Conservation (phyloP, 129 eudicot genomes). For the Flaveria trinervia region DNA sequence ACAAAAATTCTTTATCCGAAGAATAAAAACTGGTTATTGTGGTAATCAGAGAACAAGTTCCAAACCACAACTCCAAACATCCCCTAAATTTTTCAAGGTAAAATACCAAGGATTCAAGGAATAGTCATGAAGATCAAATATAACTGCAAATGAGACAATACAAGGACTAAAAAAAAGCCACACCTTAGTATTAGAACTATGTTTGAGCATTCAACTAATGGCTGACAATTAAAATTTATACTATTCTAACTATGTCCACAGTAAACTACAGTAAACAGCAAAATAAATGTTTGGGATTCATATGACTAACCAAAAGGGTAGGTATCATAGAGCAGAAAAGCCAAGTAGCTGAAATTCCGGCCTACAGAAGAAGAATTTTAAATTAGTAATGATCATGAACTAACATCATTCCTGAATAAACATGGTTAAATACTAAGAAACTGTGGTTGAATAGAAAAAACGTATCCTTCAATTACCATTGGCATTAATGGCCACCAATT, state of each 20-base stretch:
- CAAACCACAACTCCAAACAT: neutral
- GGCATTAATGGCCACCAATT: neutral
- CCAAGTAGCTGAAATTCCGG: constrained; percentile 80
- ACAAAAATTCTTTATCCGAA: neutral
- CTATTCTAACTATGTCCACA: neutral
- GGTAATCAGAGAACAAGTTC: neutral
- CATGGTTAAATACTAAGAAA: neutral
- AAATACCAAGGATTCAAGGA: neutral
- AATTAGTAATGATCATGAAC: constrained; percentile 16
- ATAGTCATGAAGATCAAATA: neutral
- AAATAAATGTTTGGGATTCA: constrained; percentile 4
- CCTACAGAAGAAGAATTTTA: constrained; percentile 40
- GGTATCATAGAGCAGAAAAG: constrained; percentile 82
- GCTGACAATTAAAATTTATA: neutral
- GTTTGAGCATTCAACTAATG: constrained; percentile 4
- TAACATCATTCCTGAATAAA: neutral
- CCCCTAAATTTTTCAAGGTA: neutral
- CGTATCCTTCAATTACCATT: constrained; percentile 9
- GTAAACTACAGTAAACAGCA: constrained; percentile 3
- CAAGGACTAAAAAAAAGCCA: constrained; percentile 14
- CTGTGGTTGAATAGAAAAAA: neutral
- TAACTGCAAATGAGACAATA: constrained; percentile 5
- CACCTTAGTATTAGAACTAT: neutral
- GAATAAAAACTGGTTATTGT: neutral
- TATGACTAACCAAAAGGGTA: constrained; percentile 68